phyloP scores from a whole-genome alignment of 495 filamentous ascomycete genomes.

The Tuber indicum region DNA sequence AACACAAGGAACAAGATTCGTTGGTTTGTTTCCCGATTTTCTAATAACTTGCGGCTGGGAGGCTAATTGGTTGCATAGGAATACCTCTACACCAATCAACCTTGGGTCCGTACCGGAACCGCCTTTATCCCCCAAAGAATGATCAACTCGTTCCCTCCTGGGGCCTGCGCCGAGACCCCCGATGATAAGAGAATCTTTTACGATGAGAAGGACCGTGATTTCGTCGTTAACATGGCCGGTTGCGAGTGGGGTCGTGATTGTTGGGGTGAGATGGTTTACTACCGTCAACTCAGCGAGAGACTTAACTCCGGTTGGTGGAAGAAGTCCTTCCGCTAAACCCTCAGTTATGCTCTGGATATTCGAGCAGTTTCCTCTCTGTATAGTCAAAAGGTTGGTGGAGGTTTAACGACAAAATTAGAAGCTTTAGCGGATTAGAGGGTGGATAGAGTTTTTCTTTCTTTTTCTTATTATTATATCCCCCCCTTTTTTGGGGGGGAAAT shows the following conservation, averaged over 20 bases:
- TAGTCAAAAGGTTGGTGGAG: constrained; percentile 5
- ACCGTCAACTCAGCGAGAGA: constrained; percentile 76
- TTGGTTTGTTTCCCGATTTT: constrained; percentile 43
- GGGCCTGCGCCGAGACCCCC: constrained; percentile 70
- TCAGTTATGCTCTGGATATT: background rate
- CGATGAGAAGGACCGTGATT: constrained; percentile 74
- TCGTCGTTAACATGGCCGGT: constrained; percentile 98
- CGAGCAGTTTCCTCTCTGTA: constrained; percentile 23
- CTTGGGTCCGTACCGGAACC: constrained; percentile 83
- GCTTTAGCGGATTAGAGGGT: constrained; percentile 17
- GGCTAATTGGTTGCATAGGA: constrained; percentile 47
- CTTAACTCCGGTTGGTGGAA: constrained; percentile 79
- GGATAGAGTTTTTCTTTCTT: constrained; percentile 14
- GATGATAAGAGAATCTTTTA: constrained; percentile 78
- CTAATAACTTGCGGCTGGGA: background rate
- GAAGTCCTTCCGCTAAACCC: constrained; percentile 42
- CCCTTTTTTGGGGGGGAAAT: background rate
- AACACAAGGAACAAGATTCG: constrained; percentile 96
- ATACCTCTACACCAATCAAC: constrained; percentile 82
- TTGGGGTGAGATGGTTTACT: constrained; percentile 95
- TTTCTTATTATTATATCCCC: background rate
- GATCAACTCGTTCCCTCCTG: constrained; percentile 88
- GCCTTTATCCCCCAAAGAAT: constrained; percentile 86
- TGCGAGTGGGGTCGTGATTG: constrained; percentile 96
- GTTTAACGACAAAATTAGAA: background rate